A percentile compares a stretch with the other conserved stretches of the same genome.
phyloP scores from a whole-genome alignment of 768 basidiomycete species.

The Podaxis sp. region DNA sequence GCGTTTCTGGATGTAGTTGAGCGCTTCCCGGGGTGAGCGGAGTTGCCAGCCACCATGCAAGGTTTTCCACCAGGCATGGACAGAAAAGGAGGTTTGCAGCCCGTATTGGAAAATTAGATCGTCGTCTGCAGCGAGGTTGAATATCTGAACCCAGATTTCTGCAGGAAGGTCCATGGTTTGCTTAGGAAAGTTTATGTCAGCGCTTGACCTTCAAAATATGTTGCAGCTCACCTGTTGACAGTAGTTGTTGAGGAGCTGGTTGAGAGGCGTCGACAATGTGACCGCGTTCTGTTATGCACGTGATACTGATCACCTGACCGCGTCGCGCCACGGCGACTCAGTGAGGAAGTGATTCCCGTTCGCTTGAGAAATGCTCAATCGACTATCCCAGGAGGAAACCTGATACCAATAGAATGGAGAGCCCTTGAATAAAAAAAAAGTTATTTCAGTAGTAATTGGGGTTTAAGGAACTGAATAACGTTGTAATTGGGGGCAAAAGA shows the following conservation, averaged over 20 bases:
- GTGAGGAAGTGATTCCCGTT: not conserved
- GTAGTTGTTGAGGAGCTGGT: not conserved
- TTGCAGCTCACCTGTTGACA: not conserved
- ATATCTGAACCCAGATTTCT: conserved; percentile 70
- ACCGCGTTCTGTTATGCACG: not conserved
- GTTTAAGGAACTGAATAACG: too few species aligned
- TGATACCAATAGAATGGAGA: too few species aligned
- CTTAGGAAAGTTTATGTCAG: not conserved
- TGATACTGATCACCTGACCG: not conserved
- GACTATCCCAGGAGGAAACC: too few species aligned
- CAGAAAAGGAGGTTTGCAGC: conserved; percentile 60
- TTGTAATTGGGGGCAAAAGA: too few species aligned
- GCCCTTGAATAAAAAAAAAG: too few species aligned
- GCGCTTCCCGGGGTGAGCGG: conserved; percentile 56
- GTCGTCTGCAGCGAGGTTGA: conserved; percentile 69
- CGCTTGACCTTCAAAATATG: not conserved
- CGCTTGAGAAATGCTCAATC: too few species aligned
- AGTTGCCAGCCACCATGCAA: conserved; percentile 52
- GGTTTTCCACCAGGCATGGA: conserved; percentile 63
- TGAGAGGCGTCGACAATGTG: not conserved
- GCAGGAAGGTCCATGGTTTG: conserved; percentile 46
- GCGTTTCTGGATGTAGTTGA: conserved; percentile 54
- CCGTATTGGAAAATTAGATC: conserved; percentile 63
- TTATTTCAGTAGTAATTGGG: too few species aligned
- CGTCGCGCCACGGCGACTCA: not conserved